These are phyloP conservation scores for Panus rudis DNA, from an alignment of 768 basidiomycete species.

Conservation along the genomic window DNA sequence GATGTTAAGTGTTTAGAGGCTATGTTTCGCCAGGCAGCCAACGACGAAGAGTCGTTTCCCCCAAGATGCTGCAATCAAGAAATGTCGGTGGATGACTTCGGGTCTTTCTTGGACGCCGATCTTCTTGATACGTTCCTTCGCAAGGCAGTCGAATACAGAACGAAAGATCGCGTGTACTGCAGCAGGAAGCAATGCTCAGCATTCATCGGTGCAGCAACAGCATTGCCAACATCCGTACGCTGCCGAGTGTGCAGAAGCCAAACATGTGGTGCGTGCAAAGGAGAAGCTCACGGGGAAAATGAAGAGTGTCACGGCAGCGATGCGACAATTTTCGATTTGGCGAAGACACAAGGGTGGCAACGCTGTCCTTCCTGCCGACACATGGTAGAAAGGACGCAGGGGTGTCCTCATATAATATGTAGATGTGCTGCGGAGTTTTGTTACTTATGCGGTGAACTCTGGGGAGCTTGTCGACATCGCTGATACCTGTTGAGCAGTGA, in stretches of 20 bases:
- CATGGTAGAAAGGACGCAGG: slow-evolving; percentile 12
- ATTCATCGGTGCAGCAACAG: slow-evolving; percentile 12
- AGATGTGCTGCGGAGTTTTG: slow-evolving; percentile 23
- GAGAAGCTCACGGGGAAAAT: slow-evolving; percentile 5
- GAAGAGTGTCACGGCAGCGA: slow-evolving; percentile 9
- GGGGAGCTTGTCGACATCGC: slow-evolving; percentile 20
- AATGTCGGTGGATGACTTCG: slow-evolving; percentile 7
- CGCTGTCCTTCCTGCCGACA: slow-evolving; percentile 15
- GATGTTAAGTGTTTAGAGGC: slow-evolving; percentile 11
- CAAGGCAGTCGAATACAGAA: slow-evolving; percentile 14
- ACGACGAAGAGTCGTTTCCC: slow-evolving; percentile 15
- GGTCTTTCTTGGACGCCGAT: slow-evolving; percentile 1
- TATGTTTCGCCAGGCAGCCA: slow-evolving; percentile 13
- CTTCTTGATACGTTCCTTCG: slow-evolving; percentile 4
- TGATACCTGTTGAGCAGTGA: slow-evolving; percentile 13
- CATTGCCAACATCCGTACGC: neutral
- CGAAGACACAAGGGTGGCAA: slow-evolving; percentile 13
- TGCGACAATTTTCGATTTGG: slow-evolving; percentile 8
- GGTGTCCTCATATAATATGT: slow-evolving; percentile 22
- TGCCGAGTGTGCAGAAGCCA: slow-evolving; percentile 2
- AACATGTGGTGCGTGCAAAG: slow-evolving; percentile 10
- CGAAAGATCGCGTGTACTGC: slow-evolving; percentile 17
- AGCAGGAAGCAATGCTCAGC: slow-evolving; percentile 10
- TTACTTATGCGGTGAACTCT: slow-evolving; percentile 21
- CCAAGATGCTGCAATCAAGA: slow-evolving; percentile 12